Percentiles rank a stretch among this genome's conserved stretches.
Conservation (phyloP, 2,329 filamentous ascomycete species). For the Chaetomium olivaceum region DNA sequence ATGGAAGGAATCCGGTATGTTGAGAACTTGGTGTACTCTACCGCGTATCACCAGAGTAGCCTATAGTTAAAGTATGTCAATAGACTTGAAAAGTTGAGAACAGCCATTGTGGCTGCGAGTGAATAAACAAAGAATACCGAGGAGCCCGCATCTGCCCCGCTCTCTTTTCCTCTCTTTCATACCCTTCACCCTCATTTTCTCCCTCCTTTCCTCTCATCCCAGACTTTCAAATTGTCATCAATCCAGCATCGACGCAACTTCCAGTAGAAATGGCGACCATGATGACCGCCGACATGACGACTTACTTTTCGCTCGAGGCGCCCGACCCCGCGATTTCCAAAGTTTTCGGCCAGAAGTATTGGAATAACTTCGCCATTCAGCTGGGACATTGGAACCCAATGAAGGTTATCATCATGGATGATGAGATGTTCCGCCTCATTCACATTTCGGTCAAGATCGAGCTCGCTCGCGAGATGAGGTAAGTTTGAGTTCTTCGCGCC, state of each 20-base stretch:
- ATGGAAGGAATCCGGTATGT: neutral
- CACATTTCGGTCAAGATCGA: slow-evolving; percentile 11
- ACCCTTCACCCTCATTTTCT: neutral
- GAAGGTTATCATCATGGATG: slow-evolving; percentile 26
- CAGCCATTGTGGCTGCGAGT: slow-evolving; percentile 1
- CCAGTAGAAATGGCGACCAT: neutral
- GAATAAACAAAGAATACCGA: slow-evolving; percentile 11
- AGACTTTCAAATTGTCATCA: neutral
- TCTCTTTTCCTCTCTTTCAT: slow-evolving; percentile 3
- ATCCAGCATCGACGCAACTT: neutral
- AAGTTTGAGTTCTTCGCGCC: slow-evolving; percentile 15
- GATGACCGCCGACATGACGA: neutral
- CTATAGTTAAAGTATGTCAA: neutral
- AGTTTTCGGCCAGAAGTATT: slow-evolving; percentile 19
- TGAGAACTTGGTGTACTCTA: neutral
- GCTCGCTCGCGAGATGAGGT: slow-evolving; percentile 21
- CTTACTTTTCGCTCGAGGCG: neutral
- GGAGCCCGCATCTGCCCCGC: neutral
- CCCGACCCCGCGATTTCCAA: slow-evolving; percentile 14
- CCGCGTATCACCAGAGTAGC: neutral
- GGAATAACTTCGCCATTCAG: slow-evolving; percentile 27
- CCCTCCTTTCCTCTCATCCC: neutral
- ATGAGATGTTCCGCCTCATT: slow-evolving; percentile 19
- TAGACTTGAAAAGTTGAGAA: neutral
- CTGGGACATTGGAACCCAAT: slow-evolving; percentile 27